A percentile compares a stretch with the other conserved stretches of the same genome.
Evolutionary conservation across 2,329 filamentous ascomycete genomes (phyloP).

Genomic region (Cladophialophora immunda): DNA sequence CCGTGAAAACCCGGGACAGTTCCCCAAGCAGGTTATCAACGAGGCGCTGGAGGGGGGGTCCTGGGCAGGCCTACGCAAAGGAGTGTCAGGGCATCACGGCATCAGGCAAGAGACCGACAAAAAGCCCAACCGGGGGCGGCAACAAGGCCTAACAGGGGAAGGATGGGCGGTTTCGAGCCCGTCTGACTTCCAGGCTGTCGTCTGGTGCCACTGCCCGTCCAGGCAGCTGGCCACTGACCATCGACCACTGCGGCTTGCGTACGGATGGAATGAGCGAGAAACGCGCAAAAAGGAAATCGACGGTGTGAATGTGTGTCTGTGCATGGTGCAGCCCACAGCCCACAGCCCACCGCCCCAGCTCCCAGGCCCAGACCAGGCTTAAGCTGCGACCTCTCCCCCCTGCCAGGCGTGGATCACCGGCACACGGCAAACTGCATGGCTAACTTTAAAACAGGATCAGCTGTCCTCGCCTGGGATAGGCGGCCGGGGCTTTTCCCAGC

Average conservation of each 20-base stretch:
- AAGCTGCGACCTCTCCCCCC: background rate
- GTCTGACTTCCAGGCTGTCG: background rate
- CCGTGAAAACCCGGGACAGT: background rate
- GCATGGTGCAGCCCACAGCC: conserved; percentile 1
- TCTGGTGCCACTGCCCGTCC: background rate
- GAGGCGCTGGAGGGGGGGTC: background rate
- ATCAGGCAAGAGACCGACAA: background rate
- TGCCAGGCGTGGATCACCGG: conserved; percentile 3
- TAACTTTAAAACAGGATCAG: conserved; percentile 4
- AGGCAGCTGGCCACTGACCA: background rate
- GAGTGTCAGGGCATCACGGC: background rate
- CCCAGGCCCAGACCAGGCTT: background rate
- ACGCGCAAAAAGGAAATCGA: background rate
- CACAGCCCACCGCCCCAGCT: background rate
- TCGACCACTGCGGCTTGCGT: background rate
- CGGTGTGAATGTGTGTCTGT: background rate
- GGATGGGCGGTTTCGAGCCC: background rate
- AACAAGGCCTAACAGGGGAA: background rate
- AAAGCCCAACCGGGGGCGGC: background rate
- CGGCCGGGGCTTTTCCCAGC: background rate
- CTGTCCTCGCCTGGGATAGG: background rate
- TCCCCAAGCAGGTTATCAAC: background rate
- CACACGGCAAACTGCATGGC: conserved; percentile 9
- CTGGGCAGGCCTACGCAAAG: background rate
- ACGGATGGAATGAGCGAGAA: conserved; percentile 4